Percentiles rank a stretch among this genome's conserved stretches.
These are phyloP conservation scores for Cercospora zeae-maydis DNA, from an alignment of 2,329 filamentous ascomycete genomes.

Conservation along the genomic window DNA sequence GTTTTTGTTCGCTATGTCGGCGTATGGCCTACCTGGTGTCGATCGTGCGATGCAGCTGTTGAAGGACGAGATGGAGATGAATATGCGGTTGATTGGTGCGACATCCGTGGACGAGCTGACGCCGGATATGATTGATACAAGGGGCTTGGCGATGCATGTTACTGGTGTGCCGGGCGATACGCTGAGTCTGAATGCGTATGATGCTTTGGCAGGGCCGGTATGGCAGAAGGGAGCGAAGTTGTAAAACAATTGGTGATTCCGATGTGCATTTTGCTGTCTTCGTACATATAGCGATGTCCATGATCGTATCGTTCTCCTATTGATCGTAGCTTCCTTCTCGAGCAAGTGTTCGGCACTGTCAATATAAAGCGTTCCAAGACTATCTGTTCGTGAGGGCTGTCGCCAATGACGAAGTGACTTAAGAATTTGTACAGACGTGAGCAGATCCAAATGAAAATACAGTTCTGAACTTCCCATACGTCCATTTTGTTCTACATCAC, in stretches of 20 bases:
- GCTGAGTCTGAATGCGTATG: conserved; percentile 55
- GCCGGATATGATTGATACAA: conserved; percentile 73
- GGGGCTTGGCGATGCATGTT: conserved; percentile 62
- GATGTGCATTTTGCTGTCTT: neutral
- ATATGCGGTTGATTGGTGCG: conserved; percentile 89
- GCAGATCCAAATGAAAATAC: neutral
- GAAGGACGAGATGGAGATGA: conserved; percentile 95
- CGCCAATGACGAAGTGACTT: neutral
- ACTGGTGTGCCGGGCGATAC: conserved; percentile 60
- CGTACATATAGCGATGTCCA: neutral
- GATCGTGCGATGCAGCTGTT: conserved; percentile 76
- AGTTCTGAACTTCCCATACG: neutral
- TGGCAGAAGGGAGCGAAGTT: conserved; percentile 31
- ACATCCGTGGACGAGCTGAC: conserved; percentile 71
- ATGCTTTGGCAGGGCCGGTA: conserved; percentile 44
- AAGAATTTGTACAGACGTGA: neutral
- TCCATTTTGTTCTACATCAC: neutral
- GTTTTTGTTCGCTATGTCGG: conserved; percentile 93
- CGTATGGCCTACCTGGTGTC: conserved; percentile 83
- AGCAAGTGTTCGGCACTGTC: no score
- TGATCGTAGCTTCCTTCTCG: no score
- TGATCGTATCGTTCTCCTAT: neutral
- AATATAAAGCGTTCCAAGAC: neutral
- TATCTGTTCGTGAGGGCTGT: no score
- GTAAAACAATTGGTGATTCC: conserved; percentile 11